Evolutionary conservation across 306 rosid species (phyloP).

Genomic region (Oemleria cerasiformis): DNA sequence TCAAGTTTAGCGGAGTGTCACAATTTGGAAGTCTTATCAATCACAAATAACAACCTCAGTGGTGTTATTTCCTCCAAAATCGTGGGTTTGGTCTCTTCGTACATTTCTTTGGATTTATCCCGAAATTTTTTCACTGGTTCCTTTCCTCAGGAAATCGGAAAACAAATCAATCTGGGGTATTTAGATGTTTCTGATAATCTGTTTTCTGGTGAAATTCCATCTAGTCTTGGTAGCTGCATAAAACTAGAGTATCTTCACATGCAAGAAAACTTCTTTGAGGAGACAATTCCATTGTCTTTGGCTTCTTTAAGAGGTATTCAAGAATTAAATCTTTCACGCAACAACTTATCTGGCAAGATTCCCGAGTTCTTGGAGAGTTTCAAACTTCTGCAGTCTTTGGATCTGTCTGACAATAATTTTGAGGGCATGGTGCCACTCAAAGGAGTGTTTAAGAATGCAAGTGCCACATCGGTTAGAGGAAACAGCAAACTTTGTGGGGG

Average conservation of each 20-base stretch:
- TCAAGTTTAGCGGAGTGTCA: background rate
- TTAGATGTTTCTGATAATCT: background rate
- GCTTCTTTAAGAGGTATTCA: slow-evolving; percentile 1
- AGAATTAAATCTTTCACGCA: background rate
- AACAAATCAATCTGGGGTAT: background rate
- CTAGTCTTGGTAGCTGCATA: background rate
- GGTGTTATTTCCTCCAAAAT: background rate
- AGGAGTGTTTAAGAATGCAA: slow-evolving; percentile 12
- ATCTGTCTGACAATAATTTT: slow-evolving; percentile 9
- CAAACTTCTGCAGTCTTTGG: background rate
- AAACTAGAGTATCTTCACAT: background rate
- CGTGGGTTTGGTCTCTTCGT: background rate
- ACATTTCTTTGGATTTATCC: background rate
- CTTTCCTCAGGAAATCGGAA: slow-evolving; percentile 1
- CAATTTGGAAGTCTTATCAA: background rate
- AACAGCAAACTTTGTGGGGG: slow-evolving; percentile 12
- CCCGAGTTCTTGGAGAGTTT: background rate
- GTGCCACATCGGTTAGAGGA: slow-evolving; percentile 6
- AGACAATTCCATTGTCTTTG: background rate
- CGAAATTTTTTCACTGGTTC: background rate
- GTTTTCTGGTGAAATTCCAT: background rate
- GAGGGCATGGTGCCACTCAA: slow-evolving; percentile 5
- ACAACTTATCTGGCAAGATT: slow-evolving; percentile 5
- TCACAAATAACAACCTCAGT: background rate
- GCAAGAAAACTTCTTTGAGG: slow-evolving; percentile 7